Evolutionary conservation across 768 basidiomycete species (phyloP), one percentile per base, ranked within the genome.

Genomic region (Myochromella boudieri): DNA sequence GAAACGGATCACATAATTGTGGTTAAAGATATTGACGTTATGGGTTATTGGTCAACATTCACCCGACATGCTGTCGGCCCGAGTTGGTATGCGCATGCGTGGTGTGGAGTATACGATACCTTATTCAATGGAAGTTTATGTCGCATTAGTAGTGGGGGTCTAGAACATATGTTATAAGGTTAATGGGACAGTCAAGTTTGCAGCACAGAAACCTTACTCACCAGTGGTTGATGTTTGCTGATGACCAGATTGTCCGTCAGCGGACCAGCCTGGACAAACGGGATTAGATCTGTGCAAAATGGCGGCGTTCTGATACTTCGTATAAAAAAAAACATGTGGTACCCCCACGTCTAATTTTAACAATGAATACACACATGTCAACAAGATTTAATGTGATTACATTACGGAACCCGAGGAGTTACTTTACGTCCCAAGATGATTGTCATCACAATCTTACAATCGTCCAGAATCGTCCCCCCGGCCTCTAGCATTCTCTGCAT

Each of bases 21-120:
- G 41, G 18, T 43, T 51, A 45, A 21, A 45, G 47, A 36, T 40
- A 17, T 54, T 55, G 47, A 64, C 62, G 62, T 64, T 62, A 62
- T 60, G 46, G 46, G 32, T 26, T 48, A 60, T 64, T 64, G 56
- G 59, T 62, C 62, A 60, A 60, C 26, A 27, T 32, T 9, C 18
- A 25, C 41, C 8, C 10, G 17, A 17, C 24, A 24, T 14, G n/a
- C 15, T n/a, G 11, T 33, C 54, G 59, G 59, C 37, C 57, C 53
- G 55, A 29, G 27, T 10, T 18, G n/a, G 28, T 17, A 9, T 40
- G n/a, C n/a, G n/a, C 39, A 27, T 40, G 39, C n/a, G 34, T n/a
- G 20, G 14, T 12, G 31, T 11, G 28, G 29, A 32, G 29, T 7
- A 9, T 43, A n/a, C 10, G 28, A 20, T 3, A 12, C 22, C 12